Percentiles rank a stretch among this genome's conserved stretches.
Conservation (phyloP, 2,329 filamentous ascomycete genomes). For the Claviceps quebecensis region DNA sequence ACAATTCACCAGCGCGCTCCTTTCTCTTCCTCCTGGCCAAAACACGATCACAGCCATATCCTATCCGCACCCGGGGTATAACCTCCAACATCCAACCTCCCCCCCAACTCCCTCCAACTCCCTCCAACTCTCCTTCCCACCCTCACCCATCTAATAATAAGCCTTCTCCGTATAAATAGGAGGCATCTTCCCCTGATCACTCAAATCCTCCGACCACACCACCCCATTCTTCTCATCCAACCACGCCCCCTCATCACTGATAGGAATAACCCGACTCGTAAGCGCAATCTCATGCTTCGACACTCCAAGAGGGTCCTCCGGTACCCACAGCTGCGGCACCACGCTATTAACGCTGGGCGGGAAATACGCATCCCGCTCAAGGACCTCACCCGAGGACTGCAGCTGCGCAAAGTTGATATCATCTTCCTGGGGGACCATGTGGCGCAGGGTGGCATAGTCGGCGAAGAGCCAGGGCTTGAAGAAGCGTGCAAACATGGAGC, state of each 20-base stretch:
- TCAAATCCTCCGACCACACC: conserved; percentile 22
- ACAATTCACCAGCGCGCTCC: too few relatives aligned
- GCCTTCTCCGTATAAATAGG: conserved; percentile 32
- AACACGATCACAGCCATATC: too few relatives aligned
- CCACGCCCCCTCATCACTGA: conserved; percentile 57
- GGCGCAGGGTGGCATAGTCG: conserved; percentile 57
- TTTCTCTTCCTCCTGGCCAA: too few relatives aligned
- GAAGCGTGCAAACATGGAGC: conserved; percentile 42
- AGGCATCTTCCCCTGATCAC: conserved; percentile 22
- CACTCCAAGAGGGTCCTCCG: conserved; percentile 54
- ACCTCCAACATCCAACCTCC: too few relatives aligned
- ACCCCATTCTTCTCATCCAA: conserved; percentile 49
- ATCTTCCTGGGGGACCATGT: conserved; percentile 49
- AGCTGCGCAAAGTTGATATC: conserved; percentile 28
- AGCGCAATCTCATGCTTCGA: conserved; percentile 57
- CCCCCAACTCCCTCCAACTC: not conserved
- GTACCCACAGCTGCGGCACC: conserved; percentile 60
- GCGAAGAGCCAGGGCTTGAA: conserved; percentile 65
- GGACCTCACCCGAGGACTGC: conserved; percentile 44
- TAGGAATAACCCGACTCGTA: conserved; percentile 50
- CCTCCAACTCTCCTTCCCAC: not conserved
- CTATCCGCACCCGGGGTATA: conserved; percentile 6
- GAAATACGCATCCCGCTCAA: conserved; percentile 55
- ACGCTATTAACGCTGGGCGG: conserved; percentile 52
- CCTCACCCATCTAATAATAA: conserved; percentile 21